Percentiles rank a stretch among this genome's conserved stretches.
These are phyloP conservation scores for Picea sitchensis DNA, from an alignment of 75 land plant species.

Conservation along the genomic window DNA sequence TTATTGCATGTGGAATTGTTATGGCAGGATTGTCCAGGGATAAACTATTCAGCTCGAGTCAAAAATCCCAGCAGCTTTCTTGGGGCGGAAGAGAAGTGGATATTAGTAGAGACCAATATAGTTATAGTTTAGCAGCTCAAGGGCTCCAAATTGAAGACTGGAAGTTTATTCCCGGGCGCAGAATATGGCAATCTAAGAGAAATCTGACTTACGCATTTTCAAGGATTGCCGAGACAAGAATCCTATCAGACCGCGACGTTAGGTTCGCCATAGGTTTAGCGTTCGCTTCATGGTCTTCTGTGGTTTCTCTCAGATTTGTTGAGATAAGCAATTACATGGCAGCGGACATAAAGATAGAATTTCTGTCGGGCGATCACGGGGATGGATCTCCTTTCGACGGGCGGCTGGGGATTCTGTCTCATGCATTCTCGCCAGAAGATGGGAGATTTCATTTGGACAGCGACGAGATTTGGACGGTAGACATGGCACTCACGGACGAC, in stretches of 20 bases:
- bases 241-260: not conserved
- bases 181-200: not conserved
- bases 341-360: constrained; percentile 30
- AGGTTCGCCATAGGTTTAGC: constrained; percentile 10
- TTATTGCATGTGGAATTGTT: too few species aligned
- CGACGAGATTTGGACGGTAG: constrained; percentile 22
- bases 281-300: constrained; percentile 21
- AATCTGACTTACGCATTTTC: constrained; percentile 19
- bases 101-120: too few species aligned
- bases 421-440: constrained; percentile 28
- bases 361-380: constrained; percentile 19
- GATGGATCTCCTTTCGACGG: constrained; percentile 37
- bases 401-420: constrained; percentile 25
- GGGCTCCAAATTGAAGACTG: not conserved
- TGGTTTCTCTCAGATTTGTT: constrained; percentile 19
- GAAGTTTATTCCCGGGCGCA: not conserved
- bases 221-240: not conserved
- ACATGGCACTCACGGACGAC: not conserved
- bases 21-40: too few species aligned
- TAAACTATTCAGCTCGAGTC: too few species aligned
- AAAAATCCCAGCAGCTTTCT: too few species aligned
- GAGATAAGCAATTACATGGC: not conserved
- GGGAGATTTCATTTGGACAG: constrained; percentile 30
- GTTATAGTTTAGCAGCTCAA: too few species aligned
- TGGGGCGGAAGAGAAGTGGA: too few species aligned